Evolutionary conservation across 2,329 filamentous ascomycete species (phyloP).

Genomic region (Alternaria postmessia): DNA sequence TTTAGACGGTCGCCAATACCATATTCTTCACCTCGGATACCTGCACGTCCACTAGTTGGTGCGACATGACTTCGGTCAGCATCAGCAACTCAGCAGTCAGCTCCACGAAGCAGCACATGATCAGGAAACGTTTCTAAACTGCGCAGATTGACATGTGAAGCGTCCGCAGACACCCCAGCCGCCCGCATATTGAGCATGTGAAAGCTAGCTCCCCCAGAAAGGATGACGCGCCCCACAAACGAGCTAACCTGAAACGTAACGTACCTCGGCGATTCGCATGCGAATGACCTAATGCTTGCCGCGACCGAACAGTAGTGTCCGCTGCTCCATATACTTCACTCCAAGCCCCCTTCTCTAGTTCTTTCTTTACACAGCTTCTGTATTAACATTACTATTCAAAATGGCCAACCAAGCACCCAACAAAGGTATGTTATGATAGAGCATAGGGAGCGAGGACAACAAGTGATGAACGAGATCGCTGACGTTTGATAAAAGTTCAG

Average conservation of each 20-base stretch:
- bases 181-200: constrained; percentile 27
- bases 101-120: constrained; percentile 11
- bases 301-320: constrained; percentile 3
- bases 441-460: background rate
- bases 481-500: constrained; percentile 57
- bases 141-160: constrained; percentile 15
- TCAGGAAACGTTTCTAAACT: background rate
- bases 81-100: constrained; percentile 3
- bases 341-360: constrained; percentile 3
- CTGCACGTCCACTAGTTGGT: background rate
- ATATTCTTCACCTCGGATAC: background rate
- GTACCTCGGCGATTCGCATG: constrained; percentile 24
- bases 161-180: background rate
- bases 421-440: constrained; percentile 24
- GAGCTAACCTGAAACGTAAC: constrained; percentile 18
- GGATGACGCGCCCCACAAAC: constrained; percentile 27
- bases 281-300: constrained; percentile 23
- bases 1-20: background rate
- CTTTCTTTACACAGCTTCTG: constrained; percentile 7
- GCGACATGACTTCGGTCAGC: background rate
- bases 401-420: constrained; percentile 50
- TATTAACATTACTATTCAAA: constrained; percentile 17
- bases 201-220: constrained; percentile 20
- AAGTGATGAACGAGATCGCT: constrained; percentile 12
- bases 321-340: constrained; percentile 2